phyloP scores from a whole-genome alignment of 2,329 filamentous ascomycete genomes.

The Calonectria multiphialidica region DNA sequence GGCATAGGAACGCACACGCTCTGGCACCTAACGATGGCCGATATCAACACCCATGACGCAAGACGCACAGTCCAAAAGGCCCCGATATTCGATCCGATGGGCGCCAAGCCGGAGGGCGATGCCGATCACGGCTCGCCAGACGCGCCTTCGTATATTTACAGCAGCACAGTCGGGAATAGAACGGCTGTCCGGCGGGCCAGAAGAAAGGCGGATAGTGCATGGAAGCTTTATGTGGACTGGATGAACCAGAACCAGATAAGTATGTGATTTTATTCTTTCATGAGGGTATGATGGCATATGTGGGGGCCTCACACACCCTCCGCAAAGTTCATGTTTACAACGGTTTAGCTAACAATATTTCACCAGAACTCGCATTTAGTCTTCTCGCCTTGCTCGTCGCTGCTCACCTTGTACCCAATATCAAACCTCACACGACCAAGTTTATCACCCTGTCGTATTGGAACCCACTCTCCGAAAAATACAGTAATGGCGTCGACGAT shows the following conservation, averaged over 20 bases:
- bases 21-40: slow-evolving; percentile 13
- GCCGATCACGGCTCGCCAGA: background rate
- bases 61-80: slow-evolving; percentile 7
- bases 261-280: background rate
- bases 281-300: too few species aligned
- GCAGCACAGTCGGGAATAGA: slow-evolving; percentile 5
- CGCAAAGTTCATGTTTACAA: background rate
- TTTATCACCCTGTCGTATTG: background rate
- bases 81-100: background rate
- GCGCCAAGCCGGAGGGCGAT: slow-evolving; percentile 5
- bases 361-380: slow-evolving; percentile 80
- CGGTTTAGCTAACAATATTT: background rate
- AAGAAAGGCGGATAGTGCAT: slow-evolving; percentile 4
- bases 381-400: background rate
- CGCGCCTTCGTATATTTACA: slow-evolving; percentile 10
- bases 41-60: slow-evolving; percentile 3
- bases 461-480: background rate
- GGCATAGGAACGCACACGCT: background rate
- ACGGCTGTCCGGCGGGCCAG: background rate
- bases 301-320: background rate
- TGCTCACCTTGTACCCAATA: background rate
- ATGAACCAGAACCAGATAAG: slow-evolving; percentile 21
- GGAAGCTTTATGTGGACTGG: slow-evolving; percentile 8
- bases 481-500: background rate
- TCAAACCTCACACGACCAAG: background rate